Evolutionary conservation across 2,329 filamentous ascomycete genomes (phyloP), one percentile per base, ranked within the genome.

Genomic region (Drechslera avenae): DNA sequence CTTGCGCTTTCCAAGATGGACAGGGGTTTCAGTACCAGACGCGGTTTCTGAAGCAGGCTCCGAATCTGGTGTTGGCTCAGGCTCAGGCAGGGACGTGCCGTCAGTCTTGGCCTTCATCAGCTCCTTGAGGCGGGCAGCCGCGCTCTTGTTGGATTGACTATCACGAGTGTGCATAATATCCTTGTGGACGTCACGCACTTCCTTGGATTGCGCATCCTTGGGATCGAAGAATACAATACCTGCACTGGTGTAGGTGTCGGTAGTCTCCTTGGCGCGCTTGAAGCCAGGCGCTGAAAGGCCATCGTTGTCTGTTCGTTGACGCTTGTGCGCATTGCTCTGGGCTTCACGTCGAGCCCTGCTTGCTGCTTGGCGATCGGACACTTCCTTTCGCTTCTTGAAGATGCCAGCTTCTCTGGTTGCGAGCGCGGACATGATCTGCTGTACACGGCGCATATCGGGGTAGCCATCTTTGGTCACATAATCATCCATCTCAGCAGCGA

Each of bases 381-480:
- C 84, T 72, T 97, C 88, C 70, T 91, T 90, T 62, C 95, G 85
- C 56, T 91, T 86, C 64, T 86, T 86, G 76, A 99, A 99, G 50
- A 99, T 99, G 12, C 86, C 86, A 72, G 96, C 90, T 77, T 99
- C 94, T 73, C 96, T 91, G 72, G 89, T 93, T 1, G 91, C 94
- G 16, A 99, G 81, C 1, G 91, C 93, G 64, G 88, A 82, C 40
- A 99, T 79, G 66, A 99, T 97, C 62, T 88, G 81, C 70, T 99
- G 94, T 8, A 91, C 92, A 64, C 89, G 85, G 51, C 86, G 84
- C 50, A 99, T 83, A 70, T 97, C 89, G 54, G 97, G 91, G 63
- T 89, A 87, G 2, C 94, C 94, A 75, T 99, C 93, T 69, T 96
- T 93, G 35, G 94, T 99, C 43, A 99, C 83, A 73, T 97, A 99